These are phyloP conservation scores for Solanum infundibuliforme DNA, from an alignment of 257 asterid species.

Conservation along the genomic window DNA sequence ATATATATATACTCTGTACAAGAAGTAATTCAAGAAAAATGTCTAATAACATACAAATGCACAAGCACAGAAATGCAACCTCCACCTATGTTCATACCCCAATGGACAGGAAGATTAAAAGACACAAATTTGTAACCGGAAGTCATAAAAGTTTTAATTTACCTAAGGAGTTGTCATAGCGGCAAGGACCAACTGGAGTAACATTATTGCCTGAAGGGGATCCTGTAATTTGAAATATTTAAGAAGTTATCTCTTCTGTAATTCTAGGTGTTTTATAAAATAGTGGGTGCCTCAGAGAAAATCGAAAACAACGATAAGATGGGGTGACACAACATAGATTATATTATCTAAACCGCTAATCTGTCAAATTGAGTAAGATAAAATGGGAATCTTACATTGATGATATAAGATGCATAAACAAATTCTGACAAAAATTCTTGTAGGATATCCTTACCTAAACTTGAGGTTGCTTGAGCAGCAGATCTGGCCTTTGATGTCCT, in stretches of 20 bases:
- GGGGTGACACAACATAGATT: not conserved
- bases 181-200: conserved; percentile 83
- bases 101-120: not conserved
- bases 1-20: not conserved
- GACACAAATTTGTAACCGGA: not conserved
- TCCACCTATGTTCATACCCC: not conserved
- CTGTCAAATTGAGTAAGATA: not conserved
- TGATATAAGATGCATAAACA: not conserved
- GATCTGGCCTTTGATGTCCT: conserved; percentile 66
- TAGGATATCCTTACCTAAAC: conserved; percentile 41
- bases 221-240: conserved; percentile 34
- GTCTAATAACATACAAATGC: not conserved
- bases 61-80: not conserved
- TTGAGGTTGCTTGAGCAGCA: conserved; percentile 36
- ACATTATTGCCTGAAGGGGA: conserved; percentile 68
- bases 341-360: not conserved
- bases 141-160: not conserved
- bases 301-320: not conserved
- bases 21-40: not conserved
- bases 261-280: not conserved
- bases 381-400: not conserved
- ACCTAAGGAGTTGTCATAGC: conserved; percentile 96
- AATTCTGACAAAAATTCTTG: not conserved
- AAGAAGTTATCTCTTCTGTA: not conserved
- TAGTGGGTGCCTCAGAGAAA: not conserved